Conservation (phyloP, 768 basidiomycete species). For the Nidularia pulvinata region DNA sequence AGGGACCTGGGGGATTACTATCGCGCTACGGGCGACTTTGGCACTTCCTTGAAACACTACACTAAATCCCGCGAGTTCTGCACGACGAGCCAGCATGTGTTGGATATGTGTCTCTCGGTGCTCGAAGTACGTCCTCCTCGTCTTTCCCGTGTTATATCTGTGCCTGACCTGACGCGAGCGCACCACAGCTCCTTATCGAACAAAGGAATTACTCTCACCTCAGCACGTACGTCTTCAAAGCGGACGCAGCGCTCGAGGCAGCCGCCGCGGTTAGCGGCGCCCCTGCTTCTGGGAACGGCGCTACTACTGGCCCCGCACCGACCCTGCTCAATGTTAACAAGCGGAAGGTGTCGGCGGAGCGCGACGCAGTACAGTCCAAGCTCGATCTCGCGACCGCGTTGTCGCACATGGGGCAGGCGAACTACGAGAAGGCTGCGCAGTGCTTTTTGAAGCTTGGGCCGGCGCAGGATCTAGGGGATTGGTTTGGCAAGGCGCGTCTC, state of each 20-base stretch:
- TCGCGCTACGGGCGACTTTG: conserved; percentile 70
- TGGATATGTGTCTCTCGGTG: conserved; percentile 89
- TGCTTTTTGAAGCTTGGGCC: conserved; percentile 71
- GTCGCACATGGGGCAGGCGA: conserved; percentile 66
- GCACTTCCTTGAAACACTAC: conserved; percentile 74
- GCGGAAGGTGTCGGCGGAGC: conserved; percentile 55
- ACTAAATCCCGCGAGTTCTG: conserved; percentile 95
- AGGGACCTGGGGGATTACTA: conserved; percentile 86
- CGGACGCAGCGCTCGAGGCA: conserved; percentile 87
- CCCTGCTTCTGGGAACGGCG: conserved; percentile 9
- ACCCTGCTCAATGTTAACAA: too few species aligned
- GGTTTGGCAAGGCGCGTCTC: conserved; percentile 64
- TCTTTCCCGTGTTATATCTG: neutral
- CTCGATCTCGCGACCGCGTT: conserved; percentile 83
- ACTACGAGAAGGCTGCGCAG: conserved; percentile 81
- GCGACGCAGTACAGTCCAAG: conserved; percentile 72
- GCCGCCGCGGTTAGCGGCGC: conserved; percentile 15
- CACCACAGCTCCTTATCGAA: conserved; percentile 73
- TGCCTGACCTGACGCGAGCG: too few species aligned
- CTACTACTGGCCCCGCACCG: conserved; percentile 16
- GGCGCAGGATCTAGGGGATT: conserved; percentile 69
- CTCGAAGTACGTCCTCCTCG: conserved; percentile 54
- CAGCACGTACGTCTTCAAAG: conserved; percentile 93
- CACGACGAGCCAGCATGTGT: conserved; percentile 87
- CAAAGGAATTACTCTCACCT: conserved; percentile 86